phyloP scores from a whole-genome alignment of 2,329 filamentous ascomycete genomes.

The Neospermospora avenae region DNA sequence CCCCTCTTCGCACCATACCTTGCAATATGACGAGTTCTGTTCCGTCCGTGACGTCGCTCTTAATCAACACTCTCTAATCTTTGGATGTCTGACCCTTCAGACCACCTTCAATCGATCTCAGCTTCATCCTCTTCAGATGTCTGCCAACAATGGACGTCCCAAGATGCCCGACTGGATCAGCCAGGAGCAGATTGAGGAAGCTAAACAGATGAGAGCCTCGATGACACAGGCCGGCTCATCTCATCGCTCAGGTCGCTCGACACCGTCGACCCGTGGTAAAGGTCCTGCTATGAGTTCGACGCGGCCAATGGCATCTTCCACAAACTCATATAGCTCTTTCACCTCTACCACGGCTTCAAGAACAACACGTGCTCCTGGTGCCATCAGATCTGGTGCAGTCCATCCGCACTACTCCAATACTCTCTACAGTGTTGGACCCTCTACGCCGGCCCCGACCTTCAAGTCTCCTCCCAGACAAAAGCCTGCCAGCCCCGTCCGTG shows the following conservation, averaged over 20 bases:
- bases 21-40: too few species aligned
- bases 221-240: neutral
- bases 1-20: neutral
- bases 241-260: neutral
- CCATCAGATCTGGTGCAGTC: neutral
- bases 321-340: neutral
- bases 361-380: neutral
- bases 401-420: neutral
- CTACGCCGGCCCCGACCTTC: neutral
- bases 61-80: neutral
- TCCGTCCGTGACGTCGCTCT: neutral
- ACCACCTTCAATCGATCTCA: neutral
- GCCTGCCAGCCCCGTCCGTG: neutral
- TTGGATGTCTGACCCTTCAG: neutral
- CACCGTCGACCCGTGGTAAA: neutral
- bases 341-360: neutral
- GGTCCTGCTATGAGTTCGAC: neutral
- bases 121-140: neutral
- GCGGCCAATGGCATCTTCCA: neutral
- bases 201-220: neutral
- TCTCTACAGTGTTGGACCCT: neutral
- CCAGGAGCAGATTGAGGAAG: neutral
- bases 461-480: neutral
- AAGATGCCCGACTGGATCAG: neutral
- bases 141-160: neutral